phyloP scores from a whole-genome alignment of 2,329 filamentous ascomycete genomes.

The Drechslerella coelobrocha region DNA sequence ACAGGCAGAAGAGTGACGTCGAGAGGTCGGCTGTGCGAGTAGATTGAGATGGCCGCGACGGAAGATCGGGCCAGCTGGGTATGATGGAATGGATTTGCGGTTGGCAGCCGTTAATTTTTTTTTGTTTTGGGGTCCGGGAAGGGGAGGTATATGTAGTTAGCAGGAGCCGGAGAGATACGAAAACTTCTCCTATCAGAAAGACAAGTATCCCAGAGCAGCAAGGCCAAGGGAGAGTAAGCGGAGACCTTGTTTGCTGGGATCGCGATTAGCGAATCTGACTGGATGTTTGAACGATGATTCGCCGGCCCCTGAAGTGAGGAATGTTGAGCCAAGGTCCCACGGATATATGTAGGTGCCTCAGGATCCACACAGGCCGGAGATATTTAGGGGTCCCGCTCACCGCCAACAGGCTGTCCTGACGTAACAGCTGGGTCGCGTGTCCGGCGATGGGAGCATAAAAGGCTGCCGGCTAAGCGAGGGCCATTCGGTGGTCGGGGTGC shows the following conservation, averaged over 20 bases:
- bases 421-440: constrained; percentile 5
- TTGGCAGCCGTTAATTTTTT: constrained; percentile 1
- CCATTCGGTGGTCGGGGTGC: background rate
- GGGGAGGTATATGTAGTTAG: background rate
- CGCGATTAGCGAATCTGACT: background rate
- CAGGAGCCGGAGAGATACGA: background rate
- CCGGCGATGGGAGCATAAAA: constrained; percentile 1
- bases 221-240: background rate
- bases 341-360: background rate
- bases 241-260: background rate
- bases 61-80: background rate
- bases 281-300: background rate
- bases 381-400: background rate
- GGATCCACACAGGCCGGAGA: background rate
- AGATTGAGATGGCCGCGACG: constrained; percentile 1
- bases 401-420: background rate
- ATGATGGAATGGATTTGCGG: no score
- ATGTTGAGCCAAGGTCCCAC: background rate
- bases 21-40: constrained; percentile 17
- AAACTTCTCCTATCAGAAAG: constrained; percentile 1
- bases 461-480: background rate
- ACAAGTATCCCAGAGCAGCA: background rate
- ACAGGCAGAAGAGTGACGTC: background rate
- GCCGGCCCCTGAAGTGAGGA: background rate
- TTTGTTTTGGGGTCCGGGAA: background rate